Evolutionary conservation across 306 rosid species (phyloP), one percentile per base, ranked within the genome.

Genomic region (Citrullus colocynthis): DNA sequence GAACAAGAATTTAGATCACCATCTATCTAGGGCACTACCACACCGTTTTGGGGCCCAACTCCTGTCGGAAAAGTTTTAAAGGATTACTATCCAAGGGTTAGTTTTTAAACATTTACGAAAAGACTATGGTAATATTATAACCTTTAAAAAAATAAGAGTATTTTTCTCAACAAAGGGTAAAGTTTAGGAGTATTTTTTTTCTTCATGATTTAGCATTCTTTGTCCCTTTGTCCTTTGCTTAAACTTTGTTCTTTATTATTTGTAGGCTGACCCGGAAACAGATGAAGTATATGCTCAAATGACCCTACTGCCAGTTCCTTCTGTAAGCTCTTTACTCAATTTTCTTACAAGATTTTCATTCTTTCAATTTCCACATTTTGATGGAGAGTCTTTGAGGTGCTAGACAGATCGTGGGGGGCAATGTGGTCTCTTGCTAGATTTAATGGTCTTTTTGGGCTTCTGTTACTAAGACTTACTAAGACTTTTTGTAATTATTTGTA

Each of bases 261-360:
- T 39, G 48, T 84, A 94, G 98, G 98, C 99, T 30, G 97, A 95
- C 83, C 96, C 97, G 0, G 96, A 95, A 82, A 95, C 97, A 0
- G 97, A 95, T 60, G 92, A 92, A 87, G 96, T 95, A 1, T 95
- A 95, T 83, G 97, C 97, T 24, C 97, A 91, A 91, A 88, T 95
- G 93, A 95, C 97, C 24, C 93, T 95, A 48, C 97, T 83, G 67
- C 99, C 99, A 0, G 89, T 92, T 74, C 84, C 91, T 59, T 85
- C 92, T 20, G 99, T 92, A 90, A 88, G 90, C 58, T 64, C 64
- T 60, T 28, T 48, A 39, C 24, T 64, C 74, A 2, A 17, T 30
- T 48, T 16, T 62, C 56, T 41, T 20, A 16, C 24, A 51, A 52
- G 9, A 17, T 28, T 49, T 28, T 49, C 42, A 72, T 49, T 21